Conservation (phyloP, 441 rosid genomes). For the Gossypium aridum region DNA sequence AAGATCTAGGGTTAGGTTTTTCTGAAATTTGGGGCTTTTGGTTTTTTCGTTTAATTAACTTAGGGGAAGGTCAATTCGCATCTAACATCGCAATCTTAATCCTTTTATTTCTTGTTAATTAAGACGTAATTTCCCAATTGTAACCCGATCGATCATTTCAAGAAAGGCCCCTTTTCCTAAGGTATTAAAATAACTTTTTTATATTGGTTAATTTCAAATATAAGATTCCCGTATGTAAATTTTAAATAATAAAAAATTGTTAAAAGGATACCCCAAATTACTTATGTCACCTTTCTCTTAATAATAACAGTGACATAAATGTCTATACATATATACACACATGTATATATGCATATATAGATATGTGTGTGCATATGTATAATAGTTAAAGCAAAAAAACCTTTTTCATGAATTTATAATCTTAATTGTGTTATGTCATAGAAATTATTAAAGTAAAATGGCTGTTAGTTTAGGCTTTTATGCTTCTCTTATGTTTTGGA, state of each 20-base stretch:
- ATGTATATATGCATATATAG: neutral
- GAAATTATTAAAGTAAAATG: neutral
- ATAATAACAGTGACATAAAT: neutral
- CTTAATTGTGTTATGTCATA: neutral
- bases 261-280: neutral
- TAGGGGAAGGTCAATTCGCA: neutral
- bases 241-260: neutral
- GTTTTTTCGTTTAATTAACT: neutral
- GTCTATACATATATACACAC: neutral
- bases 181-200: constrained; percentile 13
- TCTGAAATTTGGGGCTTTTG: constrained; percentile 13
- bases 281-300: neutral
- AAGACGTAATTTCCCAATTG: neutral
- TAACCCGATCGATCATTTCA: neutral
- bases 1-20: constrained; percentile 29
- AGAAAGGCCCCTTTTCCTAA: constrained; percentile 10
- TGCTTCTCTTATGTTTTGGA: neutral
- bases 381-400: neutral
- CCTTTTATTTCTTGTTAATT: neutral
- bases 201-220: neutral
- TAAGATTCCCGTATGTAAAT: neutral
- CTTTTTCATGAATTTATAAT: neutral
- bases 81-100: neutral
- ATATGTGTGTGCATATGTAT: neutral
- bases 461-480: neutral